These are phyloP conservation scores for Russula foetens DNA, from an alignment of 768 basidiomycete genomes.

Conservation along the genomic window DNA sequence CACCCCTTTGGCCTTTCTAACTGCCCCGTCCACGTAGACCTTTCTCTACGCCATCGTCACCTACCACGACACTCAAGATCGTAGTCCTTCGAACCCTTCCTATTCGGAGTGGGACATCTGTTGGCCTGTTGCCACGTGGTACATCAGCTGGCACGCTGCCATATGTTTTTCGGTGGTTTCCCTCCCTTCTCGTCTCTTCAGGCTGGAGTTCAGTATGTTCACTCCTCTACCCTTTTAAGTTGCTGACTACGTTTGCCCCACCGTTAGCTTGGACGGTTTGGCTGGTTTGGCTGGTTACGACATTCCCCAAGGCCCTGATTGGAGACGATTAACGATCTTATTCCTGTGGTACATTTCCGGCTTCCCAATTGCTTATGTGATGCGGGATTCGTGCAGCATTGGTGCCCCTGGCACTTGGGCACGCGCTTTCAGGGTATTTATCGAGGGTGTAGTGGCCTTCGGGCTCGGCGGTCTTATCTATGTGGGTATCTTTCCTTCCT, in stretches of 20 bases:
- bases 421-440: neutral
- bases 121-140: constrained; percentile 12
- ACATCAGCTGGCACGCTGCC: constrained; percentile 5
- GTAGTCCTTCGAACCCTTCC: neutral
- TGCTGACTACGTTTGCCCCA: neutral
- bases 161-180: constrained; percentile 9
- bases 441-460: constrained; percentile 11
- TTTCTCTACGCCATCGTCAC: neutral
- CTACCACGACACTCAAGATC: neutral
- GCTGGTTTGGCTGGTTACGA: neutral
- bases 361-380: neutral
- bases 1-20: neutral
- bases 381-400: neutral
- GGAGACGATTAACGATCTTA: neutral
- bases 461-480: constrained; percentile 1
- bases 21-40: neutral
- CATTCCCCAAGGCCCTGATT: neutral
- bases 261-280: neutral
- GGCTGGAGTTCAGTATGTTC: neutral
- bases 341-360: constrained; percentile 8
- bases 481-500: neutral
- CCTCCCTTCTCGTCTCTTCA: constrained; percentile 10
- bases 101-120: constrained; percentile 9
- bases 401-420: constrained; percentile 11
- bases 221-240: neutral